Percentiles rank a stretch among this genome's conserved stretches.
phyloP scores from a whole-genome alignment of 2,329 filamentous ascomycete species.

The Cadophora luteo-olivacea region DNA sequence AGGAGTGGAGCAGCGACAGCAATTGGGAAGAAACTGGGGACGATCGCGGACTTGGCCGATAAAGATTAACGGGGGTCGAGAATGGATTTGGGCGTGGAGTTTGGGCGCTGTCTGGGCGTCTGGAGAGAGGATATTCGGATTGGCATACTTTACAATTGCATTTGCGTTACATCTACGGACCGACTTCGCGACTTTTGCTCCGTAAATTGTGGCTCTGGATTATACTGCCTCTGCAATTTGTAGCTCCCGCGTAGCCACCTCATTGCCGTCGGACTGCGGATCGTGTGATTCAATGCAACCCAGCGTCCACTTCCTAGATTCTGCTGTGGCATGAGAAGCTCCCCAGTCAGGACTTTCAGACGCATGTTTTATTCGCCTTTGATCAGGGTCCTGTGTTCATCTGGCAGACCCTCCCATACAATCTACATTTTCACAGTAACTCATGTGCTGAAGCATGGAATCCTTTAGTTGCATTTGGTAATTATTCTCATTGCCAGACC shows the following conservation, averaged over 20 bases:
- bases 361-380: too few species aligned
- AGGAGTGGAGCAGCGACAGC: conserved; percentile 41
- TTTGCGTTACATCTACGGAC: not conserved
- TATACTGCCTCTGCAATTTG: not conserved
- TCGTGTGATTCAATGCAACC: too few species aligned
- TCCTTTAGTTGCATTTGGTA: too few species aligned
- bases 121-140: not conserved
- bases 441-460: too few species aligned
- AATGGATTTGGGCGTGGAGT: not conserved
- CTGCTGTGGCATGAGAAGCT: too few species aligned
- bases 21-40: conserved; percentile 44
- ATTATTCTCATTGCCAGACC: not conserved
- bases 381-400: too few species aligned
- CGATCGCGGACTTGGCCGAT: conserved; percentile 41
- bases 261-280: too few species aligned
- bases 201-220: not conserved
- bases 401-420: too few species aligned
- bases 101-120: not conserved
- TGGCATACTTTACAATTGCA: not conserved
- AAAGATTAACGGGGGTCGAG: conserved; percentile 6
- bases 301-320: too few species aligned
- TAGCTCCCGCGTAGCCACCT: not conserved
- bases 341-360: too few species aligned
- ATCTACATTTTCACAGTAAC: too few species aligned
- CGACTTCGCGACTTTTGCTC: not conserved